Conservation (phyloP, 768 basidiomycete species). For the Rubroboletus satanas region DNA sequence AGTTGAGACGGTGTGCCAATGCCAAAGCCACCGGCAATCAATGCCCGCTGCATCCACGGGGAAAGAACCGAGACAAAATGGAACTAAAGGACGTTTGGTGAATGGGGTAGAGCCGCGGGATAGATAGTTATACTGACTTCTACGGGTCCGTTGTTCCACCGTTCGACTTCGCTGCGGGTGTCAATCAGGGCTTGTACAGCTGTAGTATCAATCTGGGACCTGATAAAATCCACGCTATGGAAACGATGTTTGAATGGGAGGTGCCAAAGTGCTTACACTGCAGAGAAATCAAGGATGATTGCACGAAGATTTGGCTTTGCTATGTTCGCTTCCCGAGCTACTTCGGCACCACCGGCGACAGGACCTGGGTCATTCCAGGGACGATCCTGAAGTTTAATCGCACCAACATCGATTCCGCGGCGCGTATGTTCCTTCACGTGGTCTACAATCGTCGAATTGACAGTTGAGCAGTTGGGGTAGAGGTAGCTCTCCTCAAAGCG, state of each 20-base stretch:
- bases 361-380: slow-evolving; percentile 96
- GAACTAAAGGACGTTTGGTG: slow-evolving; percentile 50
- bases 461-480: slow-evolving; percentile 70
- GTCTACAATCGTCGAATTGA: slow-evolving; percentile 73
- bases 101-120: not conserved
- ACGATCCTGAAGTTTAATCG: slow-evolving; percentile 65
- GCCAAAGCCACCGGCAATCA: slow-evolving; percentile 90
- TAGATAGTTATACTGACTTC: slow-evolving; percentile 44
- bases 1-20: slow-evolving; percentile 45
- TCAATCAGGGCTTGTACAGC: slow-evolving; percentile 90
- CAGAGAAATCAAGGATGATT: slow-evolving; percentile 87
- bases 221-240: slow-evolving; percentile 26
- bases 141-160: slow-evolving; percentile 73
- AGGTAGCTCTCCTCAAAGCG: slow-evolving; percentile 88
- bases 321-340: slow-evolving; percentile 48
- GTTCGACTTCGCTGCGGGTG: slow-evolving; percentile 80
- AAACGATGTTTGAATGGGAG: not conserved
- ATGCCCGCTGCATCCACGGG: slow-evolving; percentile 89
- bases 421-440: slow-evolving; percentile 76
- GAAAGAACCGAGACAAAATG: slow-evolving; percentile 92
- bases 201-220: slow-evolving; percentile 88
- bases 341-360: slow-evolving; percentile 39
- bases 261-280: slow-evolving; percentile 46
- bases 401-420: slow-evolving; percentile 68
- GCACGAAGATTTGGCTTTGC: slow-evolving; percentile 71